A percentile compares a stretch with the other conserved stretches of the same genome.
These are phyloP conservation scores for Podaxis sp. DNA, from an alignment of 768 basidiomycete species.

Conservation along the genomic window DNA sequence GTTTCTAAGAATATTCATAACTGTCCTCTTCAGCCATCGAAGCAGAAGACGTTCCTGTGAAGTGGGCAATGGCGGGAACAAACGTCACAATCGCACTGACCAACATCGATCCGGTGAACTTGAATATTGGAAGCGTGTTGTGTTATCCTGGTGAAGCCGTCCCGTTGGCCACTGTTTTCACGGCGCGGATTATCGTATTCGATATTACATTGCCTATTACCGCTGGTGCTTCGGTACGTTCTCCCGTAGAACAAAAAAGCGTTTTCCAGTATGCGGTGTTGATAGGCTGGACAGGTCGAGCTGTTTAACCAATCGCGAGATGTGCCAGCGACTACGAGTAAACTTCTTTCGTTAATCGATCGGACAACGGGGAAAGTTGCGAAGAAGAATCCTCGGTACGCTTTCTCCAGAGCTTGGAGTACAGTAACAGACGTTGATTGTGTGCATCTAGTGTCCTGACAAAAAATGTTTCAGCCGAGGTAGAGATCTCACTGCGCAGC, in stretches of 20 bases:
- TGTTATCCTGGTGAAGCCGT: slow-evolving; percentile 74
- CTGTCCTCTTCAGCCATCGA: slow-evolving; percentile 65
- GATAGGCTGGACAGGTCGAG: slow-evolving; percentile 61
- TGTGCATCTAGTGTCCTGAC: slow-evolving; percentile 63
- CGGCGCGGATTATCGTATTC: slow-evolving; percentile 89
- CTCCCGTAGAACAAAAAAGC: background rate
- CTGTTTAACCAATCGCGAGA: slow-evolving; percentile 94
- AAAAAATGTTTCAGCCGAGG: slow-evolving; percentile 83
- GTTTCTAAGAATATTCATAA: background rate
- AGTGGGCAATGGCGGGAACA: slow-evolving; percentile 89
- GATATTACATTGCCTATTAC: slow-evolving; percentile 90
- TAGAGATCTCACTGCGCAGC: slow-evolving; percentile 75
- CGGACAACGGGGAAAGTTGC: slow-evolving; percentile 69
- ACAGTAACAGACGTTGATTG: background rate
- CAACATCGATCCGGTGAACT: slow-evolving; percentile 79
- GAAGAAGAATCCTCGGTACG: slow-evolving; percentile 79
- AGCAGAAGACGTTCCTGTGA: slow-evolving; percentile 68
- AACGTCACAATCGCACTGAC: slow-evolving; percentile 87
- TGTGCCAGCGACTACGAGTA: slow-evolving; percentile 84
- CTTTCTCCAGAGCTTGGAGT: background rate
- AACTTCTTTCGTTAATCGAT: slow-evolving; percentile 77
- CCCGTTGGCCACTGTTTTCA: slow-evolving; percentile 74
- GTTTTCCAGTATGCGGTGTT: background rate
- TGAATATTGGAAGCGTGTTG: slow-evolving; percentile 86
- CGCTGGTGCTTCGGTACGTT: slow-evolving; percentile 74